Evolutionary conservation across 176 grass and related monocot species (phyloP).

Genomic region (Chrysopogon serrulatus): DNA sequence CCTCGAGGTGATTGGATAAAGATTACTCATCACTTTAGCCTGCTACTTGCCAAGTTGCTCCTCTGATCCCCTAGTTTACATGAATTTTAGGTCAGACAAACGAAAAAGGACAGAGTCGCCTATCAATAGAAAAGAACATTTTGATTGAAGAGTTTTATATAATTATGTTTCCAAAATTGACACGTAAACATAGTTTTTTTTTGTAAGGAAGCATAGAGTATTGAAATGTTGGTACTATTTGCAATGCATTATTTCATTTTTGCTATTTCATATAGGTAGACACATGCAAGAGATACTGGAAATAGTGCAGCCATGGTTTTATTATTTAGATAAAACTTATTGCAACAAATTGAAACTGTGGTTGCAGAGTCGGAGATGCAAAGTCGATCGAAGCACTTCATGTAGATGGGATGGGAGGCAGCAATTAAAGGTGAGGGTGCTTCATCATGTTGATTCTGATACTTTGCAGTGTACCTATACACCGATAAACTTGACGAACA

Average conservation of each 20-base stretch:
- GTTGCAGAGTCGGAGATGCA: too few relatives aligned
- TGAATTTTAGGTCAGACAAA: constrained; percentile 1
- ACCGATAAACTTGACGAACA: background rate
- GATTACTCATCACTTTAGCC: background rate
- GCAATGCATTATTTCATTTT: too few relatives aligned
- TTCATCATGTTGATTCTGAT: background rate
- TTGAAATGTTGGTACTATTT: too few relatives aligned
- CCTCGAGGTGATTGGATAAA: background rate
- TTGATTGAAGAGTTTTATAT: background rate
- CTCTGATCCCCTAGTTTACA: background rate
- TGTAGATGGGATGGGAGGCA: background rate
- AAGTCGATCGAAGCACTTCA: background rate
- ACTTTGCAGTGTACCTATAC: background rate
- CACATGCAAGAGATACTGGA: too few relatives aligned
- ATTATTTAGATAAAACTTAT: too few relatives aligned
- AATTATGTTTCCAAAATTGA: background rate
- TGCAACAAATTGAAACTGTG: too few relatives aligned
- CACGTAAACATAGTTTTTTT: too few relatives aligned
- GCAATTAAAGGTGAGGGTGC: background rate
- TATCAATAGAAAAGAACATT: background rate
- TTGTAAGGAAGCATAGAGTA: too few relatives aligned
- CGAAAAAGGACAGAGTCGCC: background rate
- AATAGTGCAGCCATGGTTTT: too few relatives aligned
- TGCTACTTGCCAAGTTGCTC: constrained; percentile 26
- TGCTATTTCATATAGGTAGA: too few relatives aligned